Base-by-base conservation (phyloP, 2,329 filamentous ascomycete species). In the Talaromyces atroroseus region DNA sequence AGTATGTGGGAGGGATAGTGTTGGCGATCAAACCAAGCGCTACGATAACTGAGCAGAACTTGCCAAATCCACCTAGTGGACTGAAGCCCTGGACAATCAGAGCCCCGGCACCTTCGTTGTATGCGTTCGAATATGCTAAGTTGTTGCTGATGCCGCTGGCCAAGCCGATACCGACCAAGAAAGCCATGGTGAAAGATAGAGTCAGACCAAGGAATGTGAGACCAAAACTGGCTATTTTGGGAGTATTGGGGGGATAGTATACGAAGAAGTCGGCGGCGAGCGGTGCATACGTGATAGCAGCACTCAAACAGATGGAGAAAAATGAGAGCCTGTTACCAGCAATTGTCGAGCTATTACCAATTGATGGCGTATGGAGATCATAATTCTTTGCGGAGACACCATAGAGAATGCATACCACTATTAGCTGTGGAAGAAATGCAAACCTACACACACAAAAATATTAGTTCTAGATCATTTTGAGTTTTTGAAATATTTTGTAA, bases 231-330 rank as follows among this genome's bases (percentile, higher is more conserved):
- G 78, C 78, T 64, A 71, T 72, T 29, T 76, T 71, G 16, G 80
- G 76, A 12, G 81, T 76, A 60, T 74, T 68, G 59, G 80, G 74
- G 0, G 82, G 80, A 65, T 83, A 86, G 69, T 87, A 88, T 54
- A 87, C 83, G 62, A 87, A 86, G 65, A 83, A 87, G 66, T 88
- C 85, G 0, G 82, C 82, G n/a, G 81, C 83, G 1, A 80, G 78
- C 4, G 82, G 81, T 1, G 81, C 75, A 66, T 86, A 89, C 1
- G 83, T 85, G 53, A 87, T 80, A 7, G 82, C 82, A 1, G 82
- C 81, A 21, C 84, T 84, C 12, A 88, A 75, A 61, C 82, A 87
- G 48, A 90, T 75, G 11, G 82, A 86, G 69, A 90, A 87, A 70
- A 88, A 90, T 4, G 84, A 86, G 32, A 90, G 73, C 44, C 71